phyloP scores from a whole-genome alignment of 2,329 filamentous ascomycete species.

The Penicillium sumatraense region DNA sequence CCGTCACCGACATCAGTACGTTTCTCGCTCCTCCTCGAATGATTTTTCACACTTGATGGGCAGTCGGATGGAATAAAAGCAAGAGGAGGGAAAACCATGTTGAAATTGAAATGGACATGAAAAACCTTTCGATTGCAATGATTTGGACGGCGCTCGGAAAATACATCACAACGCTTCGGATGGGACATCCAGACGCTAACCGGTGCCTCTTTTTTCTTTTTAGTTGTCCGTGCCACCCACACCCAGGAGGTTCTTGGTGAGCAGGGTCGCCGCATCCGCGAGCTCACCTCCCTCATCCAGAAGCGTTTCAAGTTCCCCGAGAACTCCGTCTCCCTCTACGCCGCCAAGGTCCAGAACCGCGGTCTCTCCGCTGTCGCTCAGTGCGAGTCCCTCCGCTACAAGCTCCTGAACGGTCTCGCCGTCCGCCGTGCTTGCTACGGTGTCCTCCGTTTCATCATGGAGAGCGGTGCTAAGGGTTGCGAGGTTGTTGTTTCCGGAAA shows the following conservation, averaged over 20 bases:
- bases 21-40: slow-evolving; percentile 29
- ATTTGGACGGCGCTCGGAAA: slow-evolving; percentile 9
- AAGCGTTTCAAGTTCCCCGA: slow-evolving; percentile 99
- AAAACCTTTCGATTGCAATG: not conserved
- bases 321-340: slow-evolving; percentile 99
- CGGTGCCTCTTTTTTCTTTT: slow-evolving; percentile 30
- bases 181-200: slow-evolving; percentile 34
- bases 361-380: slow-evolving; percentile 99
- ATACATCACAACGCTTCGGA: slow-evolving; percentile 12
- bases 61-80: slow-evolving; percentile 13
- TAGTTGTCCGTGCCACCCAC: slow-evolving; percentile 98
- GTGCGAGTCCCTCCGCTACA: slow-evolving; percentile 99
- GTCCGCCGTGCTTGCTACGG: slow-evolving; percentile 99
- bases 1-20: slow-evolving; percentile 96
- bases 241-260: slow-evolving; percentile 99
- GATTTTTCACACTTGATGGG: slow-evolving; percentile 22
- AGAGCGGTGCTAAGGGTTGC: slow-evolving; percentile 99
- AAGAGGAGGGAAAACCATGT: slow-evolving; percentile 11
- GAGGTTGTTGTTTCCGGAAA: slow-evolving; percentile 99
- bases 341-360: slow-evolving; percentile 99
- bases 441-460: slow-evolving; percentile 99
- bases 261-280: slow-evolving; percentile 99
- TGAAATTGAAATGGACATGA: slow-evolving; percentile 3
- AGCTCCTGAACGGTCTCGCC: slow-evolving; percentile 99
- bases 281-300: slow-evolving; percentile 99